phyloP scores from a whole-genome alignment of 2,329 filamentous ascomycete species.

The Diaporthe australafricana region DNA sequence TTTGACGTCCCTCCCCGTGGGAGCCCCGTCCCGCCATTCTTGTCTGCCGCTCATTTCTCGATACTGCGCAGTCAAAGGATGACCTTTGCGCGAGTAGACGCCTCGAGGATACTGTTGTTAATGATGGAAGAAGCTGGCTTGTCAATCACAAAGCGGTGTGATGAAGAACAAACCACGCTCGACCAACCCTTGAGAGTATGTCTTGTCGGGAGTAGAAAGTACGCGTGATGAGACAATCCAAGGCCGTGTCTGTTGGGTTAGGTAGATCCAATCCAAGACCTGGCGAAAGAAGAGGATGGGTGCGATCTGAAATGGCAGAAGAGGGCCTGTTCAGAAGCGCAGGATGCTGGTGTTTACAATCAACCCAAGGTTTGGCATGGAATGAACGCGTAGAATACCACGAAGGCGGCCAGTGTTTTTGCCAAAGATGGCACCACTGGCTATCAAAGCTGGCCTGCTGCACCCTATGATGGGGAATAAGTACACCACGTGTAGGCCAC shows the following conservation, averaged over 20 bases:
- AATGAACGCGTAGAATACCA: too few relatives aligned
- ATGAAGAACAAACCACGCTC: too few relatives aligned
- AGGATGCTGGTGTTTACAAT: not conserved
- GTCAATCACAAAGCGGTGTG: not conserved
- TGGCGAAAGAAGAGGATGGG: not conserved
- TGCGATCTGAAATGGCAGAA: not conserved
- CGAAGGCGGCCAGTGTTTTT: not conserved
- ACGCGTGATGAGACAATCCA: not conserved
- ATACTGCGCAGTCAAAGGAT: not conserved
- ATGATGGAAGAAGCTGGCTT: not conserved
- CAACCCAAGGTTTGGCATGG: not conserved
- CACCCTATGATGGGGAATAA: too few relatives aligned
- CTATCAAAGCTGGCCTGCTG: too few relatives aligned
- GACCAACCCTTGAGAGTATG: too few relatives aligned
- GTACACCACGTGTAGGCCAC: too few relatives aligned
- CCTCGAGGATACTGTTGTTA: not conserved
- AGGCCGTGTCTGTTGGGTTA: not conserved
- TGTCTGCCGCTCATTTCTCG: not conserved
- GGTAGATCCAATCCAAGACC: not conserved
- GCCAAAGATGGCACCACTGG: not conserved
- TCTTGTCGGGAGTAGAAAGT: too few relatives aligned
- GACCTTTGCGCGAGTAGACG: not conserved
- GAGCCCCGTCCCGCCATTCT: not conserved
- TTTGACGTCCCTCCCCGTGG: not conserved
- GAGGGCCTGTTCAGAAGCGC: not conserved